Evolutionary conservation across 106 monocot genomes (phyloP).

Genomic region (Platanthera zijinensis): DNA sequence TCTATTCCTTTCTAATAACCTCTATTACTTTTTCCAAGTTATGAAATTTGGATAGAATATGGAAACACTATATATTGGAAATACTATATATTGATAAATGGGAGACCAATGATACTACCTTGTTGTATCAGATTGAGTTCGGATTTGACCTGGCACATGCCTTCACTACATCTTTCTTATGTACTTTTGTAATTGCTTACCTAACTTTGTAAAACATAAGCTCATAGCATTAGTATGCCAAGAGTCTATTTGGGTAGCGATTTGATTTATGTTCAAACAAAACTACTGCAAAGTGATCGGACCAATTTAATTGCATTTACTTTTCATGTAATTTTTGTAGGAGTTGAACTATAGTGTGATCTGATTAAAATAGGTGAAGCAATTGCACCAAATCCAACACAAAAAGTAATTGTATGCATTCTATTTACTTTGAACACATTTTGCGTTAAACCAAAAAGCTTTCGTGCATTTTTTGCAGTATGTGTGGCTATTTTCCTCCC

Average conservation of each 20-base stretch:
- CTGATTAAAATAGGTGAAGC: not conserved
- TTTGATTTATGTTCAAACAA: not conserved
- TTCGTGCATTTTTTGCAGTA: not conserved
- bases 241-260: not conserved
- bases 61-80: not conserved
- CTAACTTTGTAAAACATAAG: not conserved
- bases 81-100: not conserved
- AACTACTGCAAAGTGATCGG: not conserved
- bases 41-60: not conserved
- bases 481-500: not conserved
- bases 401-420: not conserved
- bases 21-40: not conserved
- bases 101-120: not conserved
- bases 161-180: not conserved
- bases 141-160: not conserved
- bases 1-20: not conserved
- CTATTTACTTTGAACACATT: not conserved
- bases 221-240: not conserved
- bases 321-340: not conserved
- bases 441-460: not conserved
- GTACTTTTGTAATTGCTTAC: not conserved
- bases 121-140: not conserved
- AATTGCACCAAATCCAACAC: not conserved
- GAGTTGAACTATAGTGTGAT: not conserved
- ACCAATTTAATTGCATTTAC: not conserved